Percentiles rank a stretch among this genome's conserved stretches.
Conservation (phyloP, 192 early-diverging fungal genomes). For the Entrophospora sp. region DNA sequence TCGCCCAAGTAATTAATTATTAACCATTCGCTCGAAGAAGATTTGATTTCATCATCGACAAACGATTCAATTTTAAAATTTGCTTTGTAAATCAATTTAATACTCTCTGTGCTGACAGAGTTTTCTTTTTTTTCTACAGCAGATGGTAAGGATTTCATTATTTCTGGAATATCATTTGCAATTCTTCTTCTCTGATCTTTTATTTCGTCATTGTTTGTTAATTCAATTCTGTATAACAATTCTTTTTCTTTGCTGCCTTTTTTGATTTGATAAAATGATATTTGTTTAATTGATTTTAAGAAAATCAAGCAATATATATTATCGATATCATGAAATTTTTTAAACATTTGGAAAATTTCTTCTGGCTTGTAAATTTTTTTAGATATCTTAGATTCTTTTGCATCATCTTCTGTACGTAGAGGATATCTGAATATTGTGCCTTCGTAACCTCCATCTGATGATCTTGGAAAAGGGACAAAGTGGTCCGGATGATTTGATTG, state of each 20-base stretch:
- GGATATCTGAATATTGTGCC: conserved; percentile 35
- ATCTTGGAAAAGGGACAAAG: conserved; percentile 18
- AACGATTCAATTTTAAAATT: not conserved
- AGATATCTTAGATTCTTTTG: conserved; percentile 22
- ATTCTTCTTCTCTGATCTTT: not conserved
- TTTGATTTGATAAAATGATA: conserved; percentile 26
- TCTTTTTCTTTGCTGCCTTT: not conserved
- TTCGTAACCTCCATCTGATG: conserved; percentile 16
- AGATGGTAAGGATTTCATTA: too few species aligned
- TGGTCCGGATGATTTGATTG: conserved; percentile 21
- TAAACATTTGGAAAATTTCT: conserved; percentile 22
- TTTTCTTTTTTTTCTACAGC: too few species aligned
- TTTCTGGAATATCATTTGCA: not conserved
- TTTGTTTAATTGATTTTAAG: conserved; percentile 25
- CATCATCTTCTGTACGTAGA: conserved; percentile 27
- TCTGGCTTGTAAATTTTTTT: conserved; percentile 19
- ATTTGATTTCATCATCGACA: not conserved
- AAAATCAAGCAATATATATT: conserved; percentile 26
- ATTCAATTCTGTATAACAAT: conserved; percentile 21
- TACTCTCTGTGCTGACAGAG: too few species aligned
- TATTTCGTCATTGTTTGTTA: conserved; percentile 22
- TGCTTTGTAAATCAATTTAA: not conserved
- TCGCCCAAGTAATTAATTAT: not conserved
- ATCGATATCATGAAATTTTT: conserved; percentile 20
- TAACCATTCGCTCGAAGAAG: too few species aligned